Base-by-base conservation (phyloP, 345 rosid species). In the Eucalyptus melliodora region DNA sequence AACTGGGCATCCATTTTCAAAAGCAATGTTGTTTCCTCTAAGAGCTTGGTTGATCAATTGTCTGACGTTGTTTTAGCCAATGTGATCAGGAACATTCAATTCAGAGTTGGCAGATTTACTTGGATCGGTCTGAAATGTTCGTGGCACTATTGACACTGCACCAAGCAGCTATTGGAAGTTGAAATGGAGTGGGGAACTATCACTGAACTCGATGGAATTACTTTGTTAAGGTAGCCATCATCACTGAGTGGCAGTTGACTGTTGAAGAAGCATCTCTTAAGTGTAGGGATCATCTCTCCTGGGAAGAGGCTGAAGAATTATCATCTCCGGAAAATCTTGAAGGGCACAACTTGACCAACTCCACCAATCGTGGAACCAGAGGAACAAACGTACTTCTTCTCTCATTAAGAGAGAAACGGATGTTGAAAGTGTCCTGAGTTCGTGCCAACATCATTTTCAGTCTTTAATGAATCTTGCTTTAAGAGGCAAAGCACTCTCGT, bases 281-380 rank as follows among this genome's bases (percentile, higher is more conserved):
- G 93, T 94, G 98, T 86, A 94, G 98, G 93, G 98, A 97, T 94
- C 95, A 96, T 92, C 95, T 96, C 67, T 97, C 98, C 31, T 96
- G 97, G 98, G 99, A 97, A 93, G 99, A 96, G 92, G 99, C 98
- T 77, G 99, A 97, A 94, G 98, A 97, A 93, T 95, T 97, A 87
- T 95, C 96, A 88, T 95, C 99, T 87, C 99, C 93, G 91, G 99
- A 96, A 95, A 96, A 94, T 95, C 98, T 92, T 97, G 97, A 91
- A 91, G 95, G 93, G 96, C 94, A 87, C 97, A 95, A 93, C 94
- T 97, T 91, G 97, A 95, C 90, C 93, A 94, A 88, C 98, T 97
- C 89, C 97, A 96, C 91, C 96, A 92, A 90, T 91, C 96, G 42
- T 97, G 99, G 99, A 95, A 94, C 92, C 91, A 91, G 93, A 65